phyloP scores from a whole-genome alignment of 768 basidiomycete species.

The Hygrophorus russula region DNA sequence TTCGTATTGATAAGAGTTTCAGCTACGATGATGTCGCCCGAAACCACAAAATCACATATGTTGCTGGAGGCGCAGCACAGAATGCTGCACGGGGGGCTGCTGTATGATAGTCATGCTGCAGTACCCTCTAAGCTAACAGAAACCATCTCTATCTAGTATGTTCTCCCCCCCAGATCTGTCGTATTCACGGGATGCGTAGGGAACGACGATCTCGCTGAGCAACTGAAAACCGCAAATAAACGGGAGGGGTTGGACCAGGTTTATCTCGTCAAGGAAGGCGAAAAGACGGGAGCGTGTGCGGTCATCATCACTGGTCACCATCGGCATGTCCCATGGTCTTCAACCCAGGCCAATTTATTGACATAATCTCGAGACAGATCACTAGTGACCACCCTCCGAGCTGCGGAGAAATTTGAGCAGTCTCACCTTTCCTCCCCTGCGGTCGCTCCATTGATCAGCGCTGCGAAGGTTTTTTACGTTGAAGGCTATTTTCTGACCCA shows the following conservation, averaged over 20 bases:
- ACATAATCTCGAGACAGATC: slow-evolving; percentile 38
- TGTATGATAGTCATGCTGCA: slow-evolving; percentile 16
- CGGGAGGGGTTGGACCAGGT: slow-evolving; percentile 83
- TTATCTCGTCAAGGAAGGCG: slow-evolving; percentile 80
- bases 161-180: slow-evolving; percentile 79
- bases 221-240: slow-evolving; percentile 82
- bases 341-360: background rate
- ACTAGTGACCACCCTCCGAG: slow-evolving; percentile 82
- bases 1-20: background rate
- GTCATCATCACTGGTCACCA: slow-evolving; percentile 91
- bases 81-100: slow-evolving; percentile 96
- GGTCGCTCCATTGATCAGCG: slow-evolving; percentile 67
- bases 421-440: slow-evolving; percentile 67
- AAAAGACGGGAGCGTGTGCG: slow-evolving; percentile 93
- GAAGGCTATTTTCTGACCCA: slow-evolving; percentile 98
- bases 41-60: slow-evolving; percentile 72
- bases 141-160: slow-evolving; percentile 49
- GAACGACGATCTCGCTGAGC: slow-evolving; percentile 81
- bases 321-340: slow-evolving; percentile 39
- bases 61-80: slow-evolving; percentile 95
- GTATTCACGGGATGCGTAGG: slow-evolving; percentile 95
- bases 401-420: slow-evolving; percentile 82
- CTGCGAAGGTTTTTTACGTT: slow-evolving; percentile 83
- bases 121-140: background rate
- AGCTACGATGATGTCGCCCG: slow-evolving; percentile 87